Percentiles rank a stretch among this genome's conserved stretches.
Conservation (phyloP, 768 basidiomycete genomes). For the Russula olivacea region DNA sequence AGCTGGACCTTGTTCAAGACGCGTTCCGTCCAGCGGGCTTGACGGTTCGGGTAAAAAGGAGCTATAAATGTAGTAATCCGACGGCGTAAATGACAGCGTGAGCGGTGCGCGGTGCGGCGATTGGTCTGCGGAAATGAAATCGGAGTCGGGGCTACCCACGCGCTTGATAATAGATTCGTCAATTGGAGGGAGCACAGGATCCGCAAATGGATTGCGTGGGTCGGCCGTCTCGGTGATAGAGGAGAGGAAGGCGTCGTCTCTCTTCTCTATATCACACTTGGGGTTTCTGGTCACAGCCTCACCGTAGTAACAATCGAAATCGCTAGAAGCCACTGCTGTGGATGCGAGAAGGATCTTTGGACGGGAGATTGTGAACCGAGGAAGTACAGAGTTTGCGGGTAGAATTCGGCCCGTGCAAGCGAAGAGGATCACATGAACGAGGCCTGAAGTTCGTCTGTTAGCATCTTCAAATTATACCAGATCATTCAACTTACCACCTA, state of each 20-base stretch:
- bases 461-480: neutral
- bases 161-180: neutral
- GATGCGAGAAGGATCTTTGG: constrained; percentile 8
- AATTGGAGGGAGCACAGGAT: constrained; percentile 3
- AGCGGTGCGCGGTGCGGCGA: neutral
- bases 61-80: neutral
- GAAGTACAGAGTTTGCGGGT: constrained; percentile 30
- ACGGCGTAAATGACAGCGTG: neutral
- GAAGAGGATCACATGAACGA: constrained; percentile 33
- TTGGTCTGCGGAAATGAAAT: neutral
- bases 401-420: constrained; percentile 31
- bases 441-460: constrained; percentile 23
- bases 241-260: neutral
- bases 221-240: neutral
- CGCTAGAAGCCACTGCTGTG: neutral
- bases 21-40: neutral
- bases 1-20: neutral
- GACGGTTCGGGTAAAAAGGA: neutral
- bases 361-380: constrained; percentile 22
- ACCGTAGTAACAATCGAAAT: constrained; percentile 2
- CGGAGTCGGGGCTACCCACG: constrained; percentile 5
- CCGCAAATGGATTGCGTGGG: neutral
- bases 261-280: neutral
- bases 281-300: neutral
- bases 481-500: constrained; percentile 25